Conservation (phyloP, 192 early-diverging fungal genomes). For the Mortierella hygrophila region DNA sequence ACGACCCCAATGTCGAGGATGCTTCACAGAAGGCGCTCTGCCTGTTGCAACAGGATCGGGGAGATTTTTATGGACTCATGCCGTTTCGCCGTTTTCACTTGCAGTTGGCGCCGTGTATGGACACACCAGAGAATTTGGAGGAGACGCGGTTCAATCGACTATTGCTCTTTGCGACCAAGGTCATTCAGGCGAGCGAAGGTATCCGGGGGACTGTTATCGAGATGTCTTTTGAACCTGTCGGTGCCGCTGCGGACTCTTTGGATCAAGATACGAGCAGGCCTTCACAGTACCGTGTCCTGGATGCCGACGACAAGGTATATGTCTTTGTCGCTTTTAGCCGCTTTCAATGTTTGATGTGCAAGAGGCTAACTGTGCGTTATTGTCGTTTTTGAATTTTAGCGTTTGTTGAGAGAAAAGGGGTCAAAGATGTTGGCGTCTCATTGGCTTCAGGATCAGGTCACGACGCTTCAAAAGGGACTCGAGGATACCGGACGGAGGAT, state of each 20-base stretch:
- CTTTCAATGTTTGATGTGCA: not conserved
- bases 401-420: slow-evolving; percentile 41
- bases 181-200: slow-evolving; percentile 43
- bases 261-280: slow-evolving; percentile 7
- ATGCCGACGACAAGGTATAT: slow-evolving; percentile 53
- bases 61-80: slow-evolving; percentile 27
- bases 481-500: slow-evolving; percentile 14
- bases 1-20: slow-evolving; percentile 7
- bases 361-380: not conserved
- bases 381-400: slow-evolving; percentile 5
- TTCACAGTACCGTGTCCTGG: slow-evolving; percentile 29
- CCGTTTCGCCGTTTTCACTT: slow-evolving; percentile 45
- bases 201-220: slow-evolving; percentile 48
- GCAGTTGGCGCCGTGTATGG: slow-evolving; percentile 30
- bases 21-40: slow-evolving; percentile 25
- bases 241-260: not conserved
- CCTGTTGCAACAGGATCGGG: slow-evolving; percentile 32
- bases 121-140: slow-evolving; percentile 24
- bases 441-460: slow-evolving; percentile 54
- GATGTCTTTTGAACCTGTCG: slow-evolving; percentile 21
- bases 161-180: slow-evolving; percentile 33
- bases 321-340: too few species aligned
- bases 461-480: slow-evolving; percentile 39
- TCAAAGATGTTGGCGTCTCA: slow-evolving; percentile 49
- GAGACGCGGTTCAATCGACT: slow-evolving; percentile 30